Percentiles rank a stretch among this genome's conserved stretches.
phyloP scores from a whole-genome alignment of 1,139 yeast species.

The Taiozyma sp. region DNA sequence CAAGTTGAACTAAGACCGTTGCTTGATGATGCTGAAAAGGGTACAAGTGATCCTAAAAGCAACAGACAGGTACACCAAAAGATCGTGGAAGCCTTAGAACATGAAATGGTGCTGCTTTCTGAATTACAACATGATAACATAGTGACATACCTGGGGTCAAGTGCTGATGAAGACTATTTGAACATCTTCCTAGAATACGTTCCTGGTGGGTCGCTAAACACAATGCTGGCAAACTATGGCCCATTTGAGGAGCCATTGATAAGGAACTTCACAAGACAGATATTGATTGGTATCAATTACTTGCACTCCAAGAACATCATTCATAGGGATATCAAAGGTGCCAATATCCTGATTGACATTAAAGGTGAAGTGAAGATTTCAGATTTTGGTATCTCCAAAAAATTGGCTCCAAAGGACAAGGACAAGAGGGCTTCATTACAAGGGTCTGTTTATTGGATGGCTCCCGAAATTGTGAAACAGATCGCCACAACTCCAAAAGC shows the following conservation, averaged over 20 bases:
- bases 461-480: conserved; percentile 94
- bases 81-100: conserved; percentile 80
- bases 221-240: conserved; percentile 80
- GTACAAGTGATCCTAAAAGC: conserved; percentile 7
- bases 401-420: conserved; percentile 32
- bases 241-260: conserved; percentile 90
- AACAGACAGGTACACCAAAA: conserved; percentile 36
- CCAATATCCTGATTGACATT: conserved; percentile 83
- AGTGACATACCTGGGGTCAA: conserved; percentile 85
- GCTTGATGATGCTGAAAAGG: conserved; percentile 13
- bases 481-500: conserved; percentile 85
- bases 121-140: conserved; percentile 88
- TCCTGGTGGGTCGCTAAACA: conserved; percentile 94
- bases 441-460: conserved; percentile 98
- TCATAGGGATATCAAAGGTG: conserved; percentile 92
- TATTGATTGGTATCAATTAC: conserved; percentile 74
- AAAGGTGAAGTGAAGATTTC: conserved; percentile 90
- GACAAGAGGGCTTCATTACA: conserved; percentile 75
- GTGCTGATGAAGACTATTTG: conserved; percentile 60
- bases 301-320: conserved; percentile 79
- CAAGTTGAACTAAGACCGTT: conserved; percentile 59
- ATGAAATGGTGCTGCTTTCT: conserved; percentile 75
- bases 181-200: conserved; percentile 91
- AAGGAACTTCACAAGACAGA: conserved; percentile 78
- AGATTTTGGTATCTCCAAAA: conserved; percentile 90